Percentiles rank a stretch among this genome's conserved stretches.
Conservation (phyloP, 2,329 filamentous ascomycete species). For the Aureobasidium sp. region DNA sequence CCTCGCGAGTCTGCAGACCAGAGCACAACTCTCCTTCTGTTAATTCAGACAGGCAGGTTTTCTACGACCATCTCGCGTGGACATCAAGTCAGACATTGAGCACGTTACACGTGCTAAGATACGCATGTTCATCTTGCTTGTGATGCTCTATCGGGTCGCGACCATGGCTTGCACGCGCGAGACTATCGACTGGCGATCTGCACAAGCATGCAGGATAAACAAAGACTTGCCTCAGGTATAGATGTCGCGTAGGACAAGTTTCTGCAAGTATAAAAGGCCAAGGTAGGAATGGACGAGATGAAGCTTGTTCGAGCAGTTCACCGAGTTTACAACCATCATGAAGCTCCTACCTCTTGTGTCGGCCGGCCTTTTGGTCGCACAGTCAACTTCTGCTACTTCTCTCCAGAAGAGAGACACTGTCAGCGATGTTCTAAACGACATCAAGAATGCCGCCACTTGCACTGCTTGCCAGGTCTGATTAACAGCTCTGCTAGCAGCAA, state of each 20-base stretch:
- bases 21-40: not conserved
- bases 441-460: constrained; percentile 21
- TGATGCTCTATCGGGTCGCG: not conserved
- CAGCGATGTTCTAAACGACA: constrained; percentile 4
- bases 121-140: not conserved
- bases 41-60: not conserved
- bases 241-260: not conserved
- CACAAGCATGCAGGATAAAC: not conserved
- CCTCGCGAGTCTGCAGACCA: not conserved
- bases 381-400: not conserved
- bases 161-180: not conserved
- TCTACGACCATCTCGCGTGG: not conserved
- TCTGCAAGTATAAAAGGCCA: not conserved
- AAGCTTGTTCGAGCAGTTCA: not conserved
- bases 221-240: not conserved
- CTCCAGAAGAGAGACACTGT: constrained; percentile 10
- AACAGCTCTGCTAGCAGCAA: constrained; percentile 19
- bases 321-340: not conserved
- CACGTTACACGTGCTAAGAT: not conserved
- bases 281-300: not conserved
- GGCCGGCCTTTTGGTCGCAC: not conserved
- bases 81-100: not conserved
- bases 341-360: not conserved
- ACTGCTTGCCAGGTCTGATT: constrained; percentile 24
- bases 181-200: constrained; percentile 4